Base-by-base conservation (phyloP, 257 asterid genomes). In the Gardenia jasminoides region DNA sequence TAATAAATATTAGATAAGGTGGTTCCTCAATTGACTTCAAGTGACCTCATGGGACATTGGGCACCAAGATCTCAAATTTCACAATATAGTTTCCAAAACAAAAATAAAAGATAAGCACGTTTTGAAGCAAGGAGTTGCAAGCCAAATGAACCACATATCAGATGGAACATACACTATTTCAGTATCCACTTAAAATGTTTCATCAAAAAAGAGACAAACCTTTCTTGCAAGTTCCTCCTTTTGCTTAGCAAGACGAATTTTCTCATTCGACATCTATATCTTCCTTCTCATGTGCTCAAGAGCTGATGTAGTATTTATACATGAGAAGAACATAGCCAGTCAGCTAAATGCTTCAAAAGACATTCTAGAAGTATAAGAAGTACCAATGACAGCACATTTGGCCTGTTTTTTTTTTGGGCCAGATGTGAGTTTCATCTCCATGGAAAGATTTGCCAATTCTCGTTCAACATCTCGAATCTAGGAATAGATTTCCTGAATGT, bases 391-490 rank as follows among this genome's bases (percentile, higher is more conserved):
- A 77, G 70, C 66, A 72, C 46, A 70, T 31, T 61, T 61, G 73
- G 88, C 93, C 92, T 80, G 97, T 97, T 88, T 93, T 96, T 88
- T 93, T 93, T 72, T n/a, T n/a, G 99, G 98, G 67, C 97, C 99
- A 69, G 98, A 88, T 46, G 98, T 92, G 72, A 95, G 98, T 89
- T 93, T 95, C 97, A 93, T 89, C 89, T 92, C 97, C 97, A 95
- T 91, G 19, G 86, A 74, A 80, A 93, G n/a, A n/a, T n/a, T n/a
- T n/a, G n/a, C n/a, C n/a, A n/a, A n/a, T n/a, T n/a, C n/a, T n/a
- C n/a, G n/a, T 80, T 95, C 99, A 79, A 95, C 98, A 90, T 95
- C 98, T 75, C 97, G 98, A 85, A 94, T 94, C 91, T 90, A 91
- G 76, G 97, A 80, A 83, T 93, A 93, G 80, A 92, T 95, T 83